Base-by-base conservation (phyloP, 139 green algal species). In the Eudorina sp. region DNA sequence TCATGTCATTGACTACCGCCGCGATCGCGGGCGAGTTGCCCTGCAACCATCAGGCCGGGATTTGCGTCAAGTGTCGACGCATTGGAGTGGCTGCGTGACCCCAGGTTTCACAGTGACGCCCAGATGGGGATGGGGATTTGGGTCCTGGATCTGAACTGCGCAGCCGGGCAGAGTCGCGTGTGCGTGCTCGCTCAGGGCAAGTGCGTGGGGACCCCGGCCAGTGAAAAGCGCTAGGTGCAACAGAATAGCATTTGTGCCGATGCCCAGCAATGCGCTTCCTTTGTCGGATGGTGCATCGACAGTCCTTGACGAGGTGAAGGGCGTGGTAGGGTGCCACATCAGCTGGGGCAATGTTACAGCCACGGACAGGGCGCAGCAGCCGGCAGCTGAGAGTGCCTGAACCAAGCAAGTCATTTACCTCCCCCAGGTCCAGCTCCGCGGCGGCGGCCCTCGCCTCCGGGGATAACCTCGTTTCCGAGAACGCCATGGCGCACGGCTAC, bases 1-100 rank as follows among this genome's bases (percentile, higher is more conserved):
- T 66, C 88, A 91, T 76, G 79, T 94, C 92, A 58, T 88, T 38
- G 0, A 92, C 75, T 13, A 94, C 73, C 23, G 13, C 31, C 53
- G 82, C 43, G 36, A 92, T 27, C 19, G 27, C 73, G 5, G 88
- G 88, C 41, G 51, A 58, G 51, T 58, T 25, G 16, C 13, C 51
- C 51, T 13, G 51, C 16, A 16, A 58, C 13, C 51, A 58, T 58
- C n/a, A n/a, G n/a, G n/a, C n/a, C n/a, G n/a, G n/a, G n/a, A n/a
- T n/a, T n/a, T n/a, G n/a, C n/a, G n/a, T n/a, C n/a, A n/a, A n/a
- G n/a, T n/a, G n/a, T n/a, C n/a, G n/a, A n/a, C n/a, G n/a, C n/a
- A n/a, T n/a, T n/a, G n/a, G n/a, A n/a, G n/a, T n/a, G n/a, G n/a
- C n/a, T n/a, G n/a, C n/a, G n/a, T n/a, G n/a, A n/a, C n/a, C n/a